Conservation (phyloP, 2,329 filamentous ascomycete genomes). For the Aspergillus candidus region DNA sequence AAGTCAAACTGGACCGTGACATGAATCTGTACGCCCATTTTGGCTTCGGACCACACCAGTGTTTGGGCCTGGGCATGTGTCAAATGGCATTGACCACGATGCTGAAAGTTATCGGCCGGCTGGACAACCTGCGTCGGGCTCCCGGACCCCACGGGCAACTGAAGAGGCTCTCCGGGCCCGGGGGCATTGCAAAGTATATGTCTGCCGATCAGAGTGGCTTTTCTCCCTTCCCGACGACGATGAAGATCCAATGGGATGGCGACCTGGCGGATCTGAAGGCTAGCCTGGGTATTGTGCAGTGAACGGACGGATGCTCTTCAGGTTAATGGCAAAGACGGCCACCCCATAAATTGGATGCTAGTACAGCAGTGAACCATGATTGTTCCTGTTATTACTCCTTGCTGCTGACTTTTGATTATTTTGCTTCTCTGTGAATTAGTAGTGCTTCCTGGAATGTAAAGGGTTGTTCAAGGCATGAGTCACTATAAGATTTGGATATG, state of each 20-base stretch:
- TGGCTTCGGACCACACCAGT: slow-evolving; percentile 57
- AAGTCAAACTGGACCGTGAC: slow-evolving; percentile 57
- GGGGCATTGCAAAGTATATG: slow-evolving; percentile 41
- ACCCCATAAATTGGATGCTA: too few species aligned
- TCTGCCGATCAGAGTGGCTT: slow-evolving; percentile 38
- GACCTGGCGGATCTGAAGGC: slow-evolving; percentile 21
- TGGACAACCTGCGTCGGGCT: slow-evolving; percentile 38
- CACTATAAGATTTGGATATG: too few species aligned
- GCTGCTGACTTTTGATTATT: too few species aligned
- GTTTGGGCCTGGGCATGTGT: slow-evolving; percentile 46
- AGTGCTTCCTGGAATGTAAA: too few species aligned
- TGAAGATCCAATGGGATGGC: slow-evolving; percentile 42
- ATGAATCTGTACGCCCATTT: slow-evolving; percentile 60
- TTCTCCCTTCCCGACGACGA: slow-evolving; percentile 39
- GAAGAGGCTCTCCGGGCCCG: slow-evolving; percentile 35
- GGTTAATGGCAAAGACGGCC: too few species aligned
- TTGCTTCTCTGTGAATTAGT: too few species aligned
- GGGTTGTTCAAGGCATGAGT: too few species aligned
- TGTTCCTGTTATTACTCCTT: too few species aligned
- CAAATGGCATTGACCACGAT: slow-evolving; percentile 33
- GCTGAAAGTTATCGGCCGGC: slow-evolving; percentile 35
- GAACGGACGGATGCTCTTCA: background rate
- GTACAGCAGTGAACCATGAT: too few species aligned
- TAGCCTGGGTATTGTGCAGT: slow-evolving; percentile 2
- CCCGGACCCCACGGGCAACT: slow-evolving; percentile 37